phyloP scores from a whole-genome alignment of 2,329 filamentous ascomycete genomes.

The Aspergillus caelatus region DNA sequence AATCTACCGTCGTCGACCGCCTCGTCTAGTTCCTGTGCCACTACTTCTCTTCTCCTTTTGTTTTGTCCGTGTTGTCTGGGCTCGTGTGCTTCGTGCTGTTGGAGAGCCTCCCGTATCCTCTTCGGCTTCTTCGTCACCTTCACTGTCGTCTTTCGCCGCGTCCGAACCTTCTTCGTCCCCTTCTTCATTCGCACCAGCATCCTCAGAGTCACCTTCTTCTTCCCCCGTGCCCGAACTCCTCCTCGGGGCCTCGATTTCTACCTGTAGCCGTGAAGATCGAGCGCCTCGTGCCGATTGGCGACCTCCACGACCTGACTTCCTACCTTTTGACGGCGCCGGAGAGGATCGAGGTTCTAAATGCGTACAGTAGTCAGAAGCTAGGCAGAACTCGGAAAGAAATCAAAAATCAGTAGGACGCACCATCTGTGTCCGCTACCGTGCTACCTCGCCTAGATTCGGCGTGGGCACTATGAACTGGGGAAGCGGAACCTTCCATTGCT shows the following conservation, averaged over 20 bases:
- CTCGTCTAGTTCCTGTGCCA: constrained; percentile 40
- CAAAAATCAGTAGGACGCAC: constrained; percentile 29
- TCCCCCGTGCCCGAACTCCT: constrained; percentile 35
- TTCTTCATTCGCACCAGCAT: constrained; percentile 41
- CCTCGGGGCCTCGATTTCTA: constrained; percentile 39
- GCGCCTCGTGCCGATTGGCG: constrained; percentile 39
- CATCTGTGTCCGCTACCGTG: constrained; percentile 52
- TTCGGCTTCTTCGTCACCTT: constrained; percentile 42
- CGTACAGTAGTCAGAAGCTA: background rate
- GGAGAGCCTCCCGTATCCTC: constrained; percentile 40
- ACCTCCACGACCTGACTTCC: constrained; percentile 37
- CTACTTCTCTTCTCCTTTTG: constrained; percentile 41
- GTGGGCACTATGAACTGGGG: constrained; percentile 40
- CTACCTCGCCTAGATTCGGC: constrained; percentile 46
- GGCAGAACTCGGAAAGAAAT: background rate
- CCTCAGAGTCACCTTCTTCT: constrained; percentile 44
- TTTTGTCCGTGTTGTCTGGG: constrained; percentile 38
- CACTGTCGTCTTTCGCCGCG: constrained; percentile 38
- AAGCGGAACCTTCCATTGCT: constrained; percentile 46
- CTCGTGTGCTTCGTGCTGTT: constrained; percentile 38
- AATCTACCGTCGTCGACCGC: constrained; percentile 36
- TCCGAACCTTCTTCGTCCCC: constrained; percentile 43
- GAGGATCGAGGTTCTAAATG: constrained; percentile 46
- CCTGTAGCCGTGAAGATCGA: constrained; percentile 43
- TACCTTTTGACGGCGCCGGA: constrained; percentile 45